Conservation (phyloP, 306 rosid genomes). For the Carpinus fangiana region DNA sequence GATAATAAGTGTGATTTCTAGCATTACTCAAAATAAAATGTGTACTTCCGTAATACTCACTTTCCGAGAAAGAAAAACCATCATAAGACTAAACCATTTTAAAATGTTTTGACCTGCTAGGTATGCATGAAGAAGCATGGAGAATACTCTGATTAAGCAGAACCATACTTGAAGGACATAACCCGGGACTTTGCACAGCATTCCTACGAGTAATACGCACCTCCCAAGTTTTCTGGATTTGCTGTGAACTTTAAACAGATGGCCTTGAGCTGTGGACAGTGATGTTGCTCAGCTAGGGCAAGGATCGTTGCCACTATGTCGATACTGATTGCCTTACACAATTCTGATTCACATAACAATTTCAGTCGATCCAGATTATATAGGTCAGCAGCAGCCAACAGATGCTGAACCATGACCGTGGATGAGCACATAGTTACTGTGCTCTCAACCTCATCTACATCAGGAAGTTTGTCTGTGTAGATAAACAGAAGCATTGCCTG, state of each 20-base stretch:
- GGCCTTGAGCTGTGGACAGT: conserved; percentile 73
- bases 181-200: conserved; percentile 30
- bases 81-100: not conserved
- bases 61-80: not conserved
- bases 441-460: conserved; percentile 58
- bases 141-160: conserved; percentile 14
- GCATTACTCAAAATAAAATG: not conserved
- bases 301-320: conserved; percentile 78
- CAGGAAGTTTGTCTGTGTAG: conserved; percentile 69
- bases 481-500: conserved; percentile 88
- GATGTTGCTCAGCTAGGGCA: conserved; percentile 78
- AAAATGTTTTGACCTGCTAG: not conserved
- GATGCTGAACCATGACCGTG: conserved; percentile 83
- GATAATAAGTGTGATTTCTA: too few relatives aligned
- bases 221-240: conserved; percentile 73
- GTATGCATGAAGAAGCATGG: conserved; percentile 13
- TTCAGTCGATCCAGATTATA: conserved; percentile 77
- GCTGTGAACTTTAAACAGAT: conserved; percentile 72
- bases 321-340: conserved; percentile 61
- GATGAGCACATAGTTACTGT: conserved; percentile 52
- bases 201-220: conserved; percentile 51
- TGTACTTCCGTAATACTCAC: not conserved
- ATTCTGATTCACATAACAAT: conserved; percentile 67
- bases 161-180: conserved; percentile 25
- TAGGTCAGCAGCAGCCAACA: conserved; percentile 80